Evolutionary conservation across 179 eudicot genomes (phyloP), one percentile per base, ranked within the genome.

Genomic region (Silene vulgaris): DNA sequence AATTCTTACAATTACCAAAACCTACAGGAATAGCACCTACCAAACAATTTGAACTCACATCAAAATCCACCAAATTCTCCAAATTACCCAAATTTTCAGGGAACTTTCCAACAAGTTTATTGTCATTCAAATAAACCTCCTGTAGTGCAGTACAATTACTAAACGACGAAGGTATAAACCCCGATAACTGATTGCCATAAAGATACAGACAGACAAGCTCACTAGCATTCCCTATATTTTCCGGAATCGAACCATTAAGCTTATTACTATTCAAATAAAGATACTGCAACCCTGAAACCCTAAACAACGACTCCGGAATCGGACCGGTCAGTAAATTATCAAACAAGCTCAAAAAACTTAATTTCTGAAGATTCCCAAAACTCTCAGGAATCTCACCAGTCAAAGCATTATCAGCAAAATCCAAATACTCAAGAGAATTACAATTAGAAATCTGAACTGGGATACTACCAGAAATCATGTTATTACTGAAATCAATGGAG

Each of bases 1-100:
- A 48, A 57, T 85, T 68, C 63, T 69, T 73, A 74, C 92, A 89
- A 32, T 77, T 77, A 71, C 88, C 83, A 50, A 35, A 77, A 48
- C 80, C 71, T 62, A 61, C 32, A 48, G 80, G 52, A 52, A 77
- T 77, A 29, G 40, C 52, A 64, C 76, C 80, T 64, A 48, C 76
- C 65, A 78, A 65, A 40, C 50, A 37, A 21, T 78, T 78, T 16
- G 69, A 65, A 37, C 81, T 78, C 1, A 57, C 81, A 73, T 78
- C 81, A 19, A 78, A 14, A 16, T 65, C 9, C 3, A n/a, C 74
- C 77, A 78, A 73, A 56, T 66, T 65, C 62, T 65, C 54, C 61
- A 78, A 75, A 29, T 54, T 73, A 37, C 75, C 54, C 56, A 78
- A 37, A 23, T 50, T 56, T 50, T 78, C n/a, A 73, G 77, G 81